Base-by-base conservation (phyloP, 257 asterid genomes). In the Galeopsis tetrahit region DNA sequence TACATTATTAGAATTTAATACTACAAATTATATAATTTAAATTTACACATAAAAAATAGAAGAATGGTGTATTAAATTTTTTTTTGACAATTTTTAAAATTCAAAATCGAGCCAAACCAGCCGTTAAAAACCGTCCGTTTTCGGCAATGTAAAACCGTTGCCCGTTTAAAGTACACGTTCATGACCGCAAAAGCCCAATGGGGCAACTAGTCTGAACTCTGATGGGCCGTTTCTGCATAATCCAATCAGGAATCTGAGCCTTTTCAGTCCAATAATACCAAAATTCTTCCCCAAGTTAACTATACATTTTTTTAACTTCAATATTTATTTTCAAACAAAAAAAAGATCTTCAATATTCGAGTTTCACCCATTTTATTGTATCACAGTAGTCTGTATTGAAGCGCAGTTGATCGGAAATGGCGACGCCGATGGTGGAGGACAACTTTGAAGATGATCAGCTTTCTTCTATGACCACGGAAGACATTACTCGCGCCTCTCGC, bases 351-450 rank as follows among this genome's bases (percentile, higher is more conserved):
- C 8, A 59, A 7, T 10, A 49, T 34, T 63, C 13, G 56, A 51
- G 57, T 13, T 43, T 21, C 71, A 44, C 15, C 10, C 35, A 28
- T n/a, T 17, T 33, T 1, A 21, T 21, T 21, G 28, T 21, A 21
- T 21, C 70, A 35, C 57, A 34, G 49, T 14, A 28, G 15, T 11
- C 58, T 14, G 10, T 51, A 40, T 63, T 44, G 49, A 34, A 51
- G 9, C 72, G 63, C 69, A 57, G 70, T 65, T 56, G 77, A 64
- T 58, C 76, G 72, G 69, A 55, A 42, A 90, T 91, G 98, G 96
- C 96, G 69, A 80, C 94, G 49, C 85, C 97, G 75, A 93, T 93
- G 97, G 93, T 73, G 2, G 96, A 89, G 62, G 98, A 93, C 79
- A 88, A 75, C 66, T 85, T 89, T 65, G 97, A 91, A 73, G 96